A percentile compares a stretch with the other conserved stretches of the same genome.
Conservation (phyloP, 768 basidiomycete species). For the Leccinum variicolor region DNA sequence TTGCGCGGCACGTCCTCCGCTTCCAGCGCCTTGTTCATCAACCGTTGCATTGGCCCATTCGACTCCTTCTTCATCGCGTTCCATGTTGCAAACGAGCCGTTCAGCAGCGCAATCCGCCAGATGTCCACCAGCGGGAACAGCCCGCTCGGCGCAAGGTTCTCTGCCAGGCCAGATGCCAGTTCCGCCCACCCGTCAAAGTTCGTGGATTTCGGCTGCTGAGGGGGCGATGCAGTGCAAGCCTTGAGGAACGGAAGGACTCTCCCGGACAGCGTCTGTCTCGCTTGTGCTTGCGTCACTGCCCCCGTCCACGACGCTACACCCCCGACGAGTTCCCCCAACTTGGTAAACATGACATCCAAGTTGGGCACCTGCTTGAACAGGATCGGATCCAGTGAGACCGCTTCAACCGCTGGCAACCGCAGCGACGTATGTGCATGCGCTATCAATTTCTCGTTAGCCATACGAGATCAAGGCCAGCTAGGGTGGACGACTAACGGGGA, state of each 20-base stretch:
- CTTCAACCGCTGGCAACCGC: slow-evolving; percentile 54
- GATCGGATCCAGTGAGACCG: slow-evolving; percentile 70
- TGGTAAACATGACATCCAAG: slow-evolving; percentile 58
- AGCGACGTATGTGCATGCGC: slow-evolving; percentile 74
- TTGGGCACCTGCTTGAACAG: slow-evolving; percentile 71
- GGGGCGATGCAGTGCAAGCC: slow-evolving; percentile 36
- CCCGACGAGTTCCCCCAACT: slow-evolving; percentile 64
- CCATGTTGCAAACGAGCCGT: slow-evolving; percentile 55
- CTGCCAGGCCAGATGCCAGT: slow-evolving; percentile 40
- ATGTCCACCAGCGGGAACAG: slow-evolving; percentile 84
- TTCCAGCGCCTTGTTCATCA: slow-evolving; percentile 47
- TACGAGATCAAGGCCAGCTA: neutral
- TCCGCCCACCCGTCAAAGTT: slow-evolving; percentile 49
- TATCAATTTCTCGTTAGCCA: slow-evolving; percentile 26
- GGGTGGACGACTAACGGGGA: slow-evolving; percentile 58
- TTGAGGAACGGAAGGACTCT: slow-evolving; percentile 65
- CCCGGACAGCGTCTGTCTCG: slow-evolving; percentile 48
- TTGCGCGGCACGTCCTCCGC: slow-evolving; percentile 40
- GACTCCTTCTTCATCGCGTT: slow-evolving; percentile 30
- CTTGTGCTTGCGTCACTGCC: slow-evolving; percentile 30
- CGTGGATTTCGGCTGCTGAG: slow-evolving; percentile 30
- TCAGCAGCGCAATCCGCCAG: slow-evolving; percentile 75
- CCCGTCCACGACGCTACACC: slow-evolving; percentile 35
- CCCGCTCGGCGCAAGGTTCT: slow-evolving; percentile 46
- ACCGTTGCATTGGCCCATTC: slow-evolving; percentile 40